Evolutionary conservation across 2,329 filamentous ascomycete species (phyloP).

Genomic region (Penicillium fuscoglaucum): DNA sequence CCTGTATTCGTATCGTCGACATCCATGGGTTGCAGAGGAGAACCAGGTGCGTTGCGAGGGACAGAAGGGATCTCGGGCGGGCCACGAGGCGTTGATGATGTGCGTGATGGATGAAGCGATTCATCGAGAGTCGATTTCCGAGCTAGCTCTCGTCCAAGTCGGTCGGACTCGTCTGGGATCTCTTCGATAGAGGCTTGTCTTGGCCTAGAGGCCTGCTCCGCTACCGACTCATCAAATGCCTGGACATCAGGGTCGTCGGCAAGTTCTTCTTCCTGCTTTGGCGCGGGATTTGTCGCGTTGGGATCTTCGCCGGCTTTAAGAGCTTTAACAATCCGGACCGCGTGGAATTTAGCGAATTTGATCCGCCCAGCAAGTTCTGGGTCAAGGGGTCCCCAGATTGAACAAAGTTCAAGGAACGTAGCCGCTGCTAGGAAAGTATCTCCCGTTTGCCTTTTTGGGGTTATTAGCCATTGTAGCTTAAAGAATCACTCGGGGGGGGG

Average conservation of each 20-base stretch:
- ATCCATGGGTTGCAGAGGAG: constrained; percentile 36
- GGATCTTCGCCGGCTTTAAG: constrained; percentile 89
- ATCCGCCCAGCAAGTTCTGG: constrained; percentile 79
- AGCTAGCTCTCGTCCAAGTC: constrained; percentile 47
- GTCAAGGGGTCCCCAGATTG: constrained; percentile 77
- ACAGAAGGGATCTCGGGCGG: constrained; percentile 28
- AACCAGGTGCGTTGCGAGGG: constrained; percentile 27
- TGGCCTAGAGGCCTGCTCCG: constrained; percentile 47
- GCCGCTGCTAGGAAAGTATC: constrained; percentile 91
- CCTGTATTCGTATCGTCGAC: constrained; percentile 33
- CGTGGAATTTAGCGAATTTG: constrained; percentile 96
- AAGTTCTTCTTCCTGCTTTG: constrained; percentile 53
- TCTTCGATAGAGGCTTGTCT: constrained; percentile 61
- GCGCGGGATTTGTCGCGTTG: constrained; percentile 81
- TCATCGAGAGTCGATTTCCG: constrained; percentile 52
- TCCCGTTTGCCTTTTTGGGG: constrained; percentile 71
- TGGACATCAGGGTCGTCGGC: constrained; percentile 65
- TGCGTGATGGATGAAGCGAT: constrained; percentile 52
- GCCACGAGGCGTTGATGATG: constrained; percentile 42
- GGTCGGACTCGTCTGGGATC: constrained; percentile 57
- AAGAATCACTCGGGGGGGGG: background rate
- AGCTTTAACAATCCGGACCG: constrained; percentile 83
- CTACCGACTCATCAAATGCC: constrained; percentile 47
- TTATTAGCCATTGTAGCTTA: background rate
- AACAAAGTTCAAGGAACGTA: constrained; percentile 85